Percentiles rank a stretch among this genome's conserved stretches.
Conservation (phyloP, 192 early-diverging fungal species). For the Gaertneriomyces semiglobifer region DNA sequence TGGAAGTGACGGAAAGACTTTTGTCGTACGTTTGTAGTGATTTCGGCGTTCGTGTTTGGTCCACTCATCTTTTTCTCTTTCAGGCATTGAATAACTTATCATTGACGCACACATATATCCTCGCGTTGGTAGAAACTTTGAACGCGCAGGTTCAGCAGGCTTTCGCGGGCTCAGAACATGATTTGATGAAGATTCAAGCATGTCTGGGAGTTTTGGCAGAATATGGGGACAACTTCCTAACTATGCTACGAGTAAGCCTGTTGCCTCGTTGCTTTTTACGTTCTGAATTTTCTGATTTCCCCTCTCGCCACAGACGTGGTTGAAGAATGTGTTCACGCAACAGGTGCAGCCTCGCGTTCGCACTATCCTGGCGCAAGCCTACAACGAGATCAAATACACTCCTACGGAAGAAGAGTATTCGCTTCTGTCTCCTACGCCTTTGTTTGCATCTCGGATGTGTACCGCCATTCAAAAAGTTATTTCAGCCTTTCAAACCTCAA, state of each 20-base stretch:
- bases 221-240: conserved; percentile 61
- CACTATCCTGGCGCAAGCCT: conserved; percentile 74
- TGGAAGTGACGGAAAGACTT: conserved; percentile 44
- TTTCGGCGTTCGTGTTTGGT: not conserved
- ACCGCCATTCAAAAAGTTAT: conserved; percentile 63
- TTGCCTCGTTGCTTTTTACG: conserved; percentile 4
- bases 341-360: conserved; percentile 76
- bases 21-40: conserved; percentile 53
- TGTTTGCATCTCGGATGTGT: conserved; percentile 79
- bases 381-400: conserved; percentile 83
- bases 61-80: not conserved
- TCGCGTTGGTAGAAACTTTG: conserved; percentile 68
- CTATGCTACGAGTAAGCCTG: conserved; percentile 55
- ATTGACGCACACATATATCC: conserved; percentile 81
- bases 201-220: conserved; percentile 57
- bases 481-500: conserved; percentile 53
- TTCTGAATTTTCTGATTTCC: conserved; percentile 11
- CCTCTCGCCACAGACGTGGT: conserved; percentile 48
- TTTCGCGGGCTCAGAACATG: conserved; percentile 37
- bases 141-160: conserved; percentile 49
- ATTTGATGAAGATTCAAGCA: conserved; percentile 56
- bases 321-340: conserved; percentile 80
- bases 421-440: conserved; percentile 62
- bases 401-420: conserved; percentile 90
- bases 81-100: conserved; percentile 79